Evolutionary conservation across 2,329 filamentous ascomycete species (phyloP).

Genomic region (Fusarium pseudocircinatum): DNA sequence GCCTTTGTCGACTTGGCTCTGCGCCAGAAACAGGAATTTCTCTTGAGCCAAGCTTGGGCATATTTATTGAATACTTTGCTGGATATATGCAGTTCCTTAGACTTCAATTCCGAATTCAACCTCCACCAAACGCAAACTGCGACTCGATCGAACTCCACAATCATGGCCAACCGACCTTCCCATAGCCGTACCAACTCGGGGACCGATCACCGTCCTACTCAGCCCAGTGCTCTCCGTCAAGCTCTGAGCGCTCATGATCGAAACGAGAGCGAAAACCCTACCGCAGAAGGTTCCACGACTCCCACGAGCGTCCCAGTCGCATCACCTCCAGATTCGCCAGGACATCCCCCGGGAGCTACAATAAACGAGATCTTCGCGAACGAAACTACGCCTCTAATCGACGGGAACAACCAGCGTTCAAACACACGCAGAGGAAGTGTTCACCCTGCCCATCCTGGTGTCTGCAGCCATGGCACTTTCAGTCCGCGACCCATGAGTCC

Average conservation of each 20-base stretch:
- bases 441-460: slow-evolving; percentile 54
- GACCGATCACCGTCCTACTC: slow-evolving; percentile 52
- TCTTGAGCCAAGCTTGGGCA: neutral
- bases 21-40: neutral
- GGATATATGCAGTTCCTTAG: neutral
- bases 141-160: slow-evolving; percentile 11
- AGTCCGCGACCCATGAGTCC: slow-evolving; percentile 71
- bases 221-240: slow-evolving; percentile 59
- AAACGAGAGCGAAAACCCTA: slow-evolving; percentile 14
- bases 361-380: slow-evolving; percentile 41
- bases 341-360: slow-evolving; percentile 35
- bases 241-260: slow-evolving; percentile 51
- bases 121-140: neutral
- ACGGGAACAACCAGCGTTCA: slow-evolving; percentile 37
- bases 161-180: slow-evolving; percentile 43
- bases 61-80: neutral
- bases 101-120: neutral
- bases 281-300: neutral
- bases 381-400: slow-evolving; percentile 64
- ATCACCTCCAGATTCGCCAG: slow-evolving; percentile 37
- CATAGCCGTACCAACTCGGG: slow-evolving; percentile 45
- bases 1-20: neutral
- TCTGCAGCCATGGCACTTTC: slow-evolving; percentile 79
- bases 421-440: slow-evolving; percentile 33
- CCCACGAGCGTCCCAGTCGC: slow-evolving; percentile 26